Conservation (phyloP, 805 yeast genomes). For the Wickerhamomyces kurtzmanii region DNA sequence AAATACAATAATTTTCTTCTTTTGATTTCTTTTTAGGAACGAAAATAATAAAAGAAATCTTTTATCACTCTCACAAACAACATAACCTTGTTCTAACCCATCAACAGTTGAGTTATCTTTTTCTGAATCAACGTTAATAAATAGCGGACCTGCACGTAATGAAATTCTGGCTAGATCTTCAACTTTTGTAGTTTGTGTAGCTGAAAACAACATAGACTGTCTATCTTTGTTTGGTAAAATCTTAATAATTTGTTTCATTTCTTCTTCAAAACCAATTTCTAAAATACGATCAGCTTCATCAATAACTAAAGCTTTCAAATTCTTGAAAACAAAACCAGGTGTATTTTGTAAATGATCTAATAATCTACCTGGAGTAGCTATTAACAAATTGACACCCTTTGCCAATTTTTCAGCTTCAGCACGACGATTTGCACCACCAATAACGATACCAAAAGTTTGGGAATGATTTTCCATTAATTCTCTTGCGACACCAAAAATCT, state of each 20-base stretch:
- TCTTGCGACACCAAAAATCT: slow-evolving; percentile 95
- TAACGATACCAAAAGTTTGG: slow-evolving; percentile 93
- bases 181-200: slow-evolving; percentile 97
- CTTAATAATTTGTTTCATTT: slow-evolving; percentile 93
- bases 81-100: slow-evolving; percentile 97
- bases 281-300: slow-evolving; percentile 98
- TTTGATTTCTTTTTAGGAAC: slow-evolving; percentile 84
- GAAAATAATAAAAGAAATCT: slow-evolving; percentile 85
- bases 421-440: slow-evolving; percentile 97
- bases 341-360: slow-evolving; percentile 96
- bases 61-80: slow-evolving; percentile 93
- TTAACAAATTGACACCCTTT: slow-evolving; percentile 87
- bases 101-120: slow-evolving; percentile 86
- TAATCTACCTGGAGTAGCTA: slow-evolving; percentile 97
- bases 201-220: slow-evolving; percentile 97
- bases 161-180: slow-evolving; percentile 97
- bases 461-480: slow-evolving; percentile 78
- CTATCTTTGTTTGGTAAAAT: slow-evolving; percentile 88
- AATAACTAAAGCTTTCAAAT: slow-evolving; percentile 85
- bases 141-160: slow-evolving; percentile 83
- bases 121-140: slow-evolving; percentile 86
- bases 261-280: slow-evolving; percentile 98
- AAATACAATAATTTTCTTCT: slow-evolving; percentile 92
- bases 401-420: slow-evolving; percentile 92
- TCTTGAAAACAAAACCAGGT: slow-evolving; percentile 86